Conservation (phyloP, 2,329 filamentous ascomycete genomes). For the Claviceps capensis region DNA sequence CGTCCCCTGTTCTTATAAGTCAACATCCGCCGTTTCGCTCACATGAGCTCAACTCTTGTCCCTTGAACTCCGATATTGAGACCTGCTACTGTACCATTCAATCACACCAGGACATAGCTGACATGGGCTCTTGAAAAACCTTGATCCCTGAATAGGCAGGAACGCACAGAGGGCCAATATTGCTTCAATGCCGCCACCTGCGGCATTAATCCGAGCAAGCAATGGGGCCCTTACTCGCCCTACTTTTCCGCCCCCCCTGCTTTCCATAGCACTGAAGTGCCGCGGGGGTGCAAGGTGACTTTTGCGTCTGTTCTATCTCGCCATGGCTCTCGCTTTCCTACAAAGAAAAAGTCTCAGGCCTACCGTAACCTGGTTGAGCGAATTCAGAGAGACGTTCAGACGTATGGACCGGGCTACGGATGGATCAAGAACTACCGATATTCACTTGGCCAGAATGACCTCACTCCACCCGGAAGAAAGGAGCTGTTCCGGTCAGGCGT, state of each 20-base stretch:
- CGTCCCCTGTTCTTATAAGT: not conserved
- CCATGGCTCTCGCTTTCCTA: conserved; percentile 76
- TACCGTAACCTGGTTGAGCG: conserved; percentile 53
- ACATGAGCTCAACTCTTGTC: too few relatives aligned
- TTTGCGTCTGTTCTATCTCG: conserved; percentile 74
- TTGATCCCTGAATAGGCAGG: not conserved
- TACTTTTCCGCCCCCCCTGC: conserved; percentile 62
- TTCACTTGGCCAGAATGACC: conserved; percentile 52
- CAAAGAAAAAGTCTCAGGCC: conserved; percentile 44
- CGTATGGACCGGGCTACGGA: conserved; percentile 48
- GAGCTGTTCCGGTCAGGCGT: conserved; percentile 63
- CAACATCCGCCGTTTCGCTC: too few relatives aligned
- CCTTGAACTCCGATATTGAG: too few relatives aligned
- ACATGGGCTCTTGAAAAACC: not conserved
- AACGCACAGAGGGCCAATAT: conserved; percentile 1
- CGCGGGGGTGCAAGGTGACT: conserved; percentile 56
- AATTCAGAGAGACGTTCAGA: conserved; percentile 44
- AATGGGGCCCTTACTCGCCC: conserved; percentile 69
- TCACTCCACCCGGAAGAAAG: conserved; percentile 52
- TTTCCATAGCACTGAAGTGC: conserved; percentile 43
- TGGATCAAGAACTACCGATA: conserved; percentile 66
- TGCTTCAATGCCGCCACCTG: conserved; percentile 25
- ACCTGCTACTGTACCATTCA: not conserved
- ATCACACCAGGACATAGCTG: not conserved
- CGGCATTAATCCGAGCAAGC: conserved; percentile 44